Evolutionary conservation across 1,284 basidiomycete species (phyloP), one percentile per base, ranked within the genome.

Genomic region (Tetrapyrgos nigripes): DNA sequence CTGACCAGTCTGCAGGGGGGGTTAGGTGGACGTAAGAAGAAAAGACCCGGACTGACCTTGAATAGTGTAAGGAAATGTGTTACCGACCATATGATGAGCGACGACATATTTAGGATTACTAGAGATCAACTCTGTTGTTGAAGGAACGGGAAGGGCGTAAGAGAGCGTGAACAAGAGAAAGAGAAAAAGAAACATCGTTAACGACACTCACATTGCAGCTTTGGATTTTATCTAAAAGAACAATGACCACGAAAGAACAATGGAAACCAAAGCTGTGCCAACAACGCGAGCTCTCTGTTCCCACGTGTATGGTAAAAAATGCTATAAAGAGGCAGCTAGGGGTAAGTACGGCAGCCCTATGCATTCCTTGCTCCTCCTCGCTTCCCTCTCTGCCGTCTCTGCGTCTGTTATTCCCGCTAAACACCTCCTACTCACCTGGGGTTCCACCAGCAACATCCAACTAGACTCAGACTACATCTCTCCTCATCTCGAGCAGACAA

Each of bases 11-110:
- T n/a, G n/a, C n/a, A n/a, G n/a, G n/a, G n/a, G n/a, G n/a, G n/a
- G n/a, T n/a, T n/a, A n/a, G n/a, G n/a, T n/a, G n/a, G n/a, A n/a
- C n/a, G n/a, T n/a, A n/a, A n/a, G n/a, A n/a, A n/a, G n/a, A n/a
- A n/a, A n/a, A n/a, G n/a, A n/a, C n/a, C n/a, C n/a, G n/a, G n/a
- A n/a, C n/a, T n/a, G n/a, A n/a, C n/a, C n/a, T 60, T 81, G 69
- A 29, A 76, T 61, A 3, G 79, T 85, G 72, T 89, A 92, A 0
- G 88, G 83, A 64, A 79, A 85, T 0, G 84, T 80, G 63, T 90
- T 90, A 53, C 88, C 88, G 53, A 91, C 83, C 77, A 90, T 88
- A 61, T 85, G 82, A 66, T 89, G 88, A 2, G 85, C 83, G 17
- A 87, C 76, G 17, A 89, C 86, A 70, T 79, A 78, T 78, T 88